These are phyloP conservation scores for Fonsecaea erecta DNA, from an alignment of 2,329 filamentous ascomycete genomes.

Conservation along the genomic window DNA sequence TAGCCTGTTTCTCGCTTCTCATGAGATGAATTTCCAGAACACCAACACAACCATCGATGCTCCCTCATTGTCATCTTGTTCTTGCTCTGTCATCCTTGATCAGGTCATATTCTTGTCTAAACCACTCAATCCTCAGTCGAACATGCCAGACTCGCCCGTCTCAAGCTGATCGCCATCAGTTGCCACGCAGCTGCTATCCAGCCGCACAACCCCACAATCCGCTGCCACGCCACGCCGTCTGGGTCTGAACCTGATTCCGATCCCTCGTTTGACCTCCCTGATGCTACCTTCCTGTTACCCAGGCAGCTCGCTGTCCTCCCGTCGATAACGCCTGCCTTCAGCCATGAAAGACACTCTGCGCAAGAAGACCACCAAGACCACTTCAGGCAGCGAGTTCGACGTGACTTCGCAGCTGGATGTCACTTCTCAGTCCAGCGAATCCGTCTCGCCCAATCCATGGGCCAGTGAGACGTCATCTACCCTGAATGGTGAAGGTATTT, in stretches of 20 bases:
- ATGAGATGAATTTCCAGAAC: background rate
- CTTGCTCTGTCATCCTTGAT: background rate
- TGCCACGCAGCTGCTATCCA: conserved; percentile 1
- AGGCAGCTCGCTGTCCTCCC: background rate
- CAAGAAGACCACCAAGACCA: conserved; percentile 24
- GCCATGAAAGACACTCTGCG: conserved; percentile 33
- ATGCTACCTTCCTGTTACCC: background rate
- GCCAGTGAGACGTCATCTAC: conserved; percentile 28
- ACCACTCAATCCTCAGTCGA: background rate
- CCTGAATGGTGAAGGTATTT: conserved; percentile 26
- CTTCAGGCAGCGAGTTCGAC: conserved; percentile 24
- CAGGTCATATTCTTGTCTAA: background rate
- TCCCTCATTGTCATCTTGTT: too few species aligned
- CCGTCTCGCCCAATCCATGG: conserved; percentile 32
- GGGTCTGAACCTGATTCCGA: background rate
- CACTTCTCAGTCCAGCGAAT: conserved; percentile 28
- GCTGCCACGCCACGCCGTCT: conserved; percentile 2
- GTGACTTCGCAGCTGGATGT: conserved; percentile 20
- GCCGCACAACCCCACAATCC: conserved; percentile 10
- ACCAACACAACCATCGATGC: background rate
- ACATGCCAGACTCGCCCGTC: background rate
- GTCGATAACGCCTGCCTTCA: conserved; percentile 1
- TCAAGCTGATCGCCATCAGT: conserved; percentile 6
- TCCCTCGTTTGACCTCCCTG: background rate
- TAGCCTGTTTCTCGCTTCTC: conserved; percentile 1